phyloP scores from a whole-genome alignment of 305 asterid species.

The Ruellia speciosa region DNA sequence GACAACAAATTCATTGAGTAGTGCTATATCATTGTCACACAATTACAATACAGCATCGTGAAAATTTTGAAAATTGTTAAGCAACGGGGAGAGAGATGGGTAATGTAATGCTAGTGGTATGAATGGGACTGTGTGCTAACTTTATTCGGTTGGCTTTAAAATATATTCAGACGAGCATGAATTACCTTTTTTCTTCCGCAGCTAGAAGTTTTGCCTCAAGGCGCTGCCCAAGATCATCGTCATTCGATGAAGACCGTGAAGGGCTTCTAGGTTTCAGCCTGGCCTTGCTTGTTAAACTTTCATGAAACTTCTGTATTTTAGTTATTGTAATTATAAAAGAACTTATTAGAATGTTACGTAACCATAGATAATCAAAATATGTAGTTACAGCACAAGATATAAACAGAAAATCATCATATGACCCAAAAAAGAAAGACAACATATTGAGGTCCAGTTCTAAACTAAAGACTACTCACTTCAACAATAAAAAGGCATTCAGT shows the following conservation, averaged over 20 bases:
- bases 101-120: no score
- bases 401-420: neutral
- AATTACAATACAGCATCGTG: no score
- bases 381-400: neutral
- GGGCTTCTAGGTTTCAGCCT: slow-evolving; percentile 84
- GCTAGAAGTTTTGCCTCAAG: slow-evolving; percentile 96
- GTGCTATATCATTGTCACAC: no score
- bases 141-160: no score
- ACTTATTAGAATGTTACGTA: neutral
- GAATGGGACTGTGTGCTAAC: no score
- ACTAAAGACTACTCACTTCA: neutral
- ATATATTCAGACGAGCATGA: neutral
- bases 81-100: neutral
- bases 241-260: slow-evolving; percentile 52
- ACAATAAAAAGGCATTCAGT: neutral
- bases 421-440: neutral
- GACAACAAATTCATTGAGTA: neutral
- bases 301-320: slow-evolving; percentile 68
- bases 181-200: slow-evolving; percentile 85
- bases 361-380: slow-evolving; percentile 8
- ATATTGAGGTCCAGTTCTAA: neutral
- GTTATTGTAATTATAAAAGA: neutral
- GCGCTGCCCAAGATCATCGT: slow-evolving; percentile 83
- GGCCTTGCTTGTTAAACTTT: slow-evolving; percentile 79
- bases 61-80: no score